These are phyloP conservation scores for Mortierella polycephala DNA, from an alignment of 371 early-diverging fungal genomes.

Conservation along the genomic window DNA sequence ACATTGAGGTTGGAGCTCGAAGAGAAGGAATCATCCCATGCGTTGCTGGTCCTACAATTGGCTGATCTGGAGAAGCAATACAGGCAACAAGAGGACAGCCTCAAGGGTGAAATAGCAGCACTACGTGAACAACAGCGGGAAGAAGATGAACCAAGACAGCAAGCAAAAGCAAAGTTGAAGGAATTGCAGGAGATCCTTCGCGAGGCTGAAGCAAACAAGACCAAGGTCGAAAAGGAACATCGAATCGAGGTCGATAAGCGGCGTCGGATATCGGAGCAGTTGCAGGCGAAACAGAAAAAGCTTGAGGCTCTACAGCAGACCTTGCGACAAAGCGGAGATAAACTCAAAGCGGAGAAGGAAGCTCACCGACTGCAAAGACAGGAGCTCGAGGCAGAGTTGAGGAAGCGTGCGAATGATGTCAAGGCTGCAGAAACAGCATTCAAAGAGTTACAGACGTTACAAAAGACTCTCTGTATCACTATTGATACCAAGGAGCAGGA, in stretches of 20 bases:
- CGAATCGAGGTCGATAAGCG: slow-evolving; percentile 46
- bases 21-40: slow-evolving; percentile 40
- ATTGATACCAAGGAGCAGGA: slow-evolving; percentile 47
- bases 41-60: slow-evolving; percentile 39
- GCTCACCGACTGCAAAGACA: slow-evolving; percentile 24
- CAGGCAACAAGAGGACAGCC: slow-evolving; percentile 47
- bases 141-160: slow-evolving; percentile 56
- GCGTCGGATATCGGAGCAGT: slow-evolving; percentile 30
- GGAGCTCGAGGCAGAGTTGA: slow-evolving; percentile 32
- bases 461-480: slow-evolving; percentile 19
- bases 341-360: slow-evolving; percentile 27
- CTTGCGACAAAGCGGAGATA: slow-evolving; percentile 28
- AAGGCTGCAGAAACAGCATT: slow-evolving; percentile 24
- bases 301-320: slow-evolving; percentile 32
- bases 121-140: slow-evolving; percentile 55
- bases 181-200: slow-evolving; percentile 57
- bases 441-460: slow-evolving; percentile 23
- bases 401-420: slow-evolving; percentile 38
- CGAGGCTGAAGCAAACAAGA: slow-evolving; percentile 43
- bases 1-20: slow-evolving; percentile 43
- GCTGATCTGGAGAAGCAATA: slow-evolving; percentile 51
- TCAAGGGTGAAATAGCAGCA: slow-evolving; percentile 45
- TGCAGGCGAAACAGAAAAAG: slow-evolving; percentile 38
- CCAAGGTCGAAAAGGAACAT: slow-evolving; percentile 56
- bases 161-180: slow-evolving; percentile 56